Conservation (phyloP, 768 basidiomycete genomes). For the Dacryopinax spathularia region DNA sequence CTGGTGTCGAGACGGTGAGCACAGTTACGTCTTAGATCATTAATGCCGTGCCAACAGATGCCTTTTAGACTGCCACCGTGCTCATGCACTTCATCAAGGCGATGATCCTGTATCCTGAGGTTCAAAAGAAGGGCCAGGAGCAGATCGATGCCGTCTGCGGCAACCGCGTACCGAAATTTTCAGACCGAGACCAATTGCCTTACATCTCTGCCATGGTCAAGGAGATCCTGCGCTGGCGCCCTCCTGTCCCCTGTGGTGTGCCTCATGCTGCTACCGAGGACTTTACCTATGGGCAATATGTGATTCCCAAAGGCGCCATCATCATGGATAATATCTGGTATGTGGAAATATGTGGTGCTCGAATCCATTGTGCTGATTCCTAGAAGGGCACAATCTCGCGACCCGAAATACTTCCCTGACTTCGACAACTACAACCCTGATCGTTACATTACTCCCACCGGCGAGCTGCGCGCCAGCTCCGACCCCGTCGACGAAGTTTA, state of each 20-base stretch:
- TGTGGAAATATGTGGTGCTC: not conserved
- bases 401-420: not conserved
- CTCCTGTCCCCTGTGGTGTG: not conserved
- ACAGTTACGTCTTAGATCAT: not conserved
- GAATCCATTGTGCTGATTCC: not conserved
- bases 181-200: slow-evolving; percentile 18
- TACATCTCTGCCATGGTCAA: slow-evolving; percentile 20
- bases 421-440: not conserved
- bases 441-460: not conserved
- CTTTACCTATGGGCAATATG: not conserved
- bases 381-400: not conserved
- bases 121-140: slow-evolving; percentile 18
- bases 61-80: not conserved
- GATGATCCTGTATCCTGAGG: slow-evolving; percentile 17
- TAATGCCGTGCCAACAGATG: not conserved
- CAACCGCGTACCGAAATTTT: slow-evolving; percentile 16
- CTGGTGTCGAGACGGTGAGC: not conserved
- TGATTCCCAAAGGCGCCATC: not conserved
- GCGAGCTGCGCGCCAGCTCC: not conserved
- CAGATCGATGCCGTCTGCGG: slow-evolving; percentile 18
- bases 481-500: not conserved
- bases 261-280: not conserved
- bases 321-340: slow-evolving; percentile 3
- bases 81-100: slow-evolving; percentile 18
- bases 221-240: slow-evolving; percentile 14